Conservation (phyloP, 225 moss, liverwort and hornwort genomes). For the Pleurozium schreberi region DNA sequence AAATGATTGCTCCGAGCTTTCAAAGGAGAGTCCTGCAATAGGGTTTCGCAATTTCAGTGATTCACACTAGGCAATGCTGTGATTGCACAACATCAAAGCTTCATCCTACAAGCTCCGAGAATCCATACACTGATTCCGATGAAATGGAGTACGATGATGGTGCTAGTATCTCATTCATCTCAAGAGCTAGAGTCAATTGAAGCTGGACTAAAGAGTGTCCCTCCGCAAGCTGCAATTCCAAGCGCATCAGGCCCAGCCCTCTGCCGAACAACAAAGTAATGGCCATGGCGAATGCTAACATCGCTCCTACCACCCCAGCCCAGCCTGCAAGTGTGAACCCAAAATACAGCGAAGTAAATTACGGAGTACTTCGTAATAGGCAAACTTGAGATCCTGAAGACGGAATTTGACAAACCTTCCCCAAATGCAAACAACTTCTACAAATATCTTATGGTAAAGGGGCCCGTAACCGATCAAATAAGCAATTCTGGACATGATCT, state of each 20-base stretch:
- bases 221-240: not conserved
- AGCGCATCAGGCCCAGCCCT: not conserved
- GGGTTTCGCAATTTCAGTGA: not conserved
- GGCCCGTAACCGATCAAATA: no score
- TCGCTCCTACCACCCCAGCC: not conserved
- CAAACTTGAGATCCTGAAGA: not conserved
- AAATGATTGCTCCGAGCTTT: not conserved
- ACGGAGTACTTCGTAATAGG: no score
- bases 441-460: no score
- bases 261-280: not conserved
- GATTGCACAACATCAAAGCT: not conserved
- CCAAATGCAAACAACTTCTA: not conserved
- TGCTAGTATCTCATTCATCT: not conserved
- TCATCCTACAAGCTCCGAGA: not conserved
- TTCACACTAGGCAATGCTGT: not conserved
- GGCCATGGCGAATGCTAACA: not conserved
- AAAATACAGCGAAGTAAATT: not conserved
- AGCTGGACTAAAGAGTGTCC: not conserved
- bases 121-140: not conserved
- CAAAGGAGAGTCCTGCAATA: not conserved
- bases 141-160: not conserved
- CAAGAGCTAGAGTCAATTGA: not conserved
- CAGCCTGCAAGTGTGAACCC: not conserved
- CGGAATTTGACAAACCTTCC: not conserved
- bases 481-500: no score